A percentile compares a stretch with the other conserved stretches of the same genome.
Evolutionary conservation across 106 monocot genomes (phyloP).

Genomic region (Phalaenopsis aphrodite): DNA sequence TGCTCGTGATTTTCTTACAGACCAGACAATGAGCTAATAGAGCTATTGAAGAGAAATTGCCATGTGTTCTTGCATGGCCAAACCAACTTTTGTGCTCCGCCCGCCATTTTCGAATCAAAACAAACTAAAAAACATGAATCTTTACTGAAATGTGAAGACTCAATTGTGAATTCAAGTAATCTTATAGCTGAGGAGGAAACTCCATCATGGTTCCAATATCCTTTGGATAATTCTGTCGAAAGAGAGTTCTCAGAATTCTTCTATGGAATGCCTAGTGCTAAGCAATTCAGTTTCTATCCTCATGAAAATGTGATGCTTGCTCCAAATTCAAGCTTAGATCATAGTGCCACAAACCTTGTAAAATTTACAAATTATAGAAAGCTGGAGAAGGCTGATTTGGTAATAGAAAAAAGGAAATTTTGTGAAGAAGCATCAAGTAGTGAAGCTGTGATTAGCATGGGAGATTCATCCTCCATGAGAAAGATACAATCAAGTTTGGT

Average conservation of each 20-base stretch:
- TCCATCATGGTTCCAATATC: constrained; percentile 55
- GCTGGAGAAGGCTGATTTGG: constrained; percentile 1
- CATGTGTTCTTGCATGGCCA: constrained; percentile 66
- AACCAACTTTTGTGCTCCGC: constrained; percentile 15
- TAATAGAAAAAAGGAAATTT: background rate
- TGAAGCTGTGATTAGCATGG: constrained; percentile 4
- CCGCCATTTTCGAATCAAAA: background rate
- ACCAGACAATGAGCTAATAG: constrained; percentile 42
- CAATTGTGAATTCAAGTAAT: constrained; percentile 8
- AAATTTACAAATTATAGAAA: constrained; percentile 24
- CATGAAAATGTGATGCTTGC: constrained; percentile 16
- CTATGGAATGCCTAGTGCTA: constrained; percentile 15
- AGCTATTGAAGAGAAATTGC: constrained; percentile 64
- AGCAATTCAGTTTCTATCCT: background rate
- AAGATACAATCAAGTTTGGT: constrained; percentile 28
- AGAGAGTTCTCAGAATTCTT: constrained; percentile 61
- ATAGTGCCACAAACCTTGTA: background rate
- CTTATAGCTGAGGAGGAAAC: constrained; percentile 35
- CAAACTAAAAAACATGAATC: constrained; percentile 19
- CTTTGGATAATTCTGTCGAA: constrained; percentile 48
- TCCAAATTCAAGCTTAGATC: constrained; percentile 14
- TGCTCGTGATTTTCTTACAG: constrained; percentile 19
- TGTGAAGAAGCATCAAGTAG: constrained; percentile 3
- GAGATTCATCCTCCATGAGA: constrained; percentile 28
- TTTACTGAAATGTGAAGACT: background rate